Base-by-base conservation (phyloP, 345 rosid genomes). In the Pistacia atlantica region DNA sequence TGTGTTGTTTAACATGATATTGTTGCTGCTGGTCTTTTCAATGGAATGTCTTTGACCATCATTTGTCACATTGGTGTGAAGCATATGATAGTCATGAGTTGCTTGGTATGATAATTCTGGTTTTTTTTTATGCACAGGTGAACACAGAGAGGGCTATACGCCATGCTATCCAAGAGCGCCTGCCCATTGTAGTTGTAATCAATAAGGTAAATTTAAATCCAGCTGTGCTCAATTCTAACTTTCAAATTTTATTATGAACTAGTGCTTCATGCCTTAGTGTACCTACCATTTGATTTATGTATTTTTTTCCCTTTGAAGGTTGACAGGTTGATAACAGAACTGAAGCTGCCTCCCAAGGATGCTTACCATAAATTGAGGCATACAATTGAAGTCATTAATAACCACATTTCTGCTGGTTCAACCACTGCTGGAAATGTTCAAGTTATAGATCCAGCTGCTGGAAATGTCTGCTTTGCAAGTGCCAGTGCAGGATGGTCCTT, bases 71-170 rank as follows among this genome's bases (percentile, higher is more conserved):
- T 46, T 68, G 58, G 35, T 25, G 57, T 48, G 9, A 68, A 14
- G 9, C 11, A 49, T 49, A 28, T 78, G 71, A 2, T 54, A 9
- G 51, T 52, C 54, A 33, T 69, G 25, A 35, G 67, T 51, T 67
- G 45, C 35, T 72, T 70, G 75, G 75, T 73, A 28, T 54, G 38
- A 45, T 62, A 31, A 59, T 37, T 69, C 38, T 72, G 46, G 33
- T 49, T 42, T 76, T 66, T 25, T 72, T 63, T 59, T 42, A 12
- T 78, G 62, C 69, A 76, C 81, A 93, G 99, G 99, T 87, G 16
- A 96, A 96, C 82, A 93, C 99, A 2, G 99, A 96, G 89, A 89
- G 99, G 83, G 97, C 98, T 78, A 96, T 96, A 69, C 95, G 97
- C 75, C 98, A 93, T 82, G 97, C 99, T 51, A 92, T 91, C 87